Evolutionary conservation across 495 filamentous ascomycete genomes (phyloP).

Genomic region (Hypoxylon rickii): DNA sequence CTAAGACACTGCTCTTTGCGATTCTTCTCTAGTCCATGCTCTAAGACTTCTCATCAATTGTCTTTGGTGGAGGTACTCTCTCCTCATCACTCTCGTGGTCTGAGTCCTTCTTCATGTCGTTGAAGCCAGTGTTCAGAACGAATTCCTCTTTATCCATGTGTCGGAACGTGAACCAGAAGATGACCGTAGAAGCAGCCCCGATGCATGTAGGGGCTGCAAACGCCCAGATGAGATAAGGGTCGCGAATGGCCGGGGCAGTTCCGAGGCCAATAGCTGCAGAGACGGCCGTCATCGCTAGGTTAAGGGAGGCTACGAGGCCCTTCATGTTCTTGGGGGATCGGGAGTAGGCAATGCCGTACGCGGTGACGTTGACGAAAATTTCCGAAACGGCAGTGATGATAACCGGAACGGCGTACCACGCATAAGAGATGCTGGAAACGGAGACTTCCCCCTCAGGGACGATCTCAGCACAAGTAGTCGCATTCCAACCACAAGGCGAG

Average conservation of each 20-base stretch:
- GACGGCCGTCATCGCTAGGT: constrained; percentile 39
- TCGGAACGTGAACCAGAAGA: constrained; percentile 55
- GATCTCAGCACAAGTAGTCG: constrained; percentile 44
- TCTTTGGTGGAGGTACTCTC: constrained; percentile 27
- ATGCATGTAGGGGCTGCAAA: constrained; percentile 55
- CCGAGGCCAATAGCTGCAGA: constrained; percentile 62
- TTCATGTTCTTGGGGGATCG: constrained; percentile 69
- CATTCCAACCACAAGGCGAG: constrained; percentile 52
- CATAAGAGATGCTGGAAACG: constrained; percentile 49
- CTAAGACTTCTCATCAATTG: constrained; percentile 40
- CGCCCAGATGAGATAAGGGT: constrained; percentile 63
- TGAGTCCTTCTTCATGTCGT: constrained; percentile 43
- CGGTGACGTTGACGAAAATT: constrained; percentile 70
- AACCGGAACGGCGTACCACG: constrained; percentile 49
- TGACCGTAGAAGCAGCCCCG: constrained; percentile 44
- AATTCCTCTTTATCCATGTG: constrained; percentile 53
- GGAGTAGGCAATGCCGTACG: constrained; percentile 72
- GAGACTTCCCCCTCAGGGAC: constrained; percentile 45
- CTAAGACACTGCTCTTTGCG: too few species aligned
- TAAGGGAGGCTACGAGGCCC: constrained; percentile 30
- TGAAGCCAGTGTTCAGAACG: constrained; percentile 43
- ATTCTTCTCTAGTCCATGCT: background rate
- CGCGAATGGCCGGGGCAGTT: constrained; percentile 58
- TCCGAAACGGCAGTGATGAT: constrained; percentile 63
- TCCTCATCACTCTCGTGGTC: constrained; percentile 50